phyloP scores from a whole-genome alignment of 2,329 filamentous ascomycete species.

The Penicillium sp. region DNA sequence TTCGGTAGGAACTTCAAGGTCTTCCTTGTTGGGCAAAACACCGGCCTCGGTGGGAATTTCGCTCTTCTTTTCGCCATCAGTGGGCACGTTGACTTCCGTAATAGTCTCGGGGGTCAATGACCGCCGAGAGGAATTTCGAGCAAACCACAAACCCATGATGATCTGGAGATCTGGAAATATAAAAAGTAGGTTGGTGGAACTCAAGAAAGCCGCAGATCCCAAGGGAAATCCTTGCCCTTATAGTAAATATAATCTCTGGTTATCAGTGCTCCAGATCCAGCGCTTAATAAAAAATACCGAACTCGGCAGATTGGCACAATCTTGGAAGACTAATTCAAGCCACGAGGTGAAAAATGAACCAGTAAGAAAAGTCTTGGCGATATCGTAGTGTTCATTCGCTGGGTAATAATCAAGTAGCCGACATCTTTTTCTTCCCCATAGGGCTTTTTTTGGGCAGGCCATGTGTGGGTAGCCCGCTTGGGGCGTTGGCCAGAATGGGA shows the following conservation, averaged over 20 bases:
- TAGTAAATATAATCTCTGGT: background rate
- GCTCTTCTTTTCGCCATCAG: background rate
- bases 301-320: constrained; percentile 7
- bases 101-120: constrained; percentile 2
- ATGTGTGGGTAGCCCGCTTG: constrained; percentile 1
- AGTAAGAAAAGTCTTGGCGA: constrained; percentile 4
- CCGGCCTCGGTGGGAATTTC: background rate
- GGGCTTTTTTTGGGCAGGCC: background rate
- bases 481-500: background rate
- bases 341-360: constrained; percentile 1
- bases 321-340: constrained; percentile 1
- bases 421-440: background rate
- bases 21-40: background rate
- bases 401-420: background rate
- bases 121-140: constrained; percentile 7
- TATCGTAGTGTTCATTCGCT: background rate
- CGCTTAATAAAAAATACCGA: constrained; percentile 5
- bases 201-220: background rate
- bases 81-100: background rate
- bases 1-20: constrained; percentile 4
- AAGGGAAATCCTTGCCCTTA: constrained; percentile 6
- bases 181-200: background rate
- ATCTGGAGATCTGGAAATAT: background rate
- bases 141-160: constrained; percentile 2
- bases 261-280: background rate